Base-by-base conservation (phyloP, 2,329 filamentous ascomycete genomes). In the Colletotrichum chrysophilum region DNA sequence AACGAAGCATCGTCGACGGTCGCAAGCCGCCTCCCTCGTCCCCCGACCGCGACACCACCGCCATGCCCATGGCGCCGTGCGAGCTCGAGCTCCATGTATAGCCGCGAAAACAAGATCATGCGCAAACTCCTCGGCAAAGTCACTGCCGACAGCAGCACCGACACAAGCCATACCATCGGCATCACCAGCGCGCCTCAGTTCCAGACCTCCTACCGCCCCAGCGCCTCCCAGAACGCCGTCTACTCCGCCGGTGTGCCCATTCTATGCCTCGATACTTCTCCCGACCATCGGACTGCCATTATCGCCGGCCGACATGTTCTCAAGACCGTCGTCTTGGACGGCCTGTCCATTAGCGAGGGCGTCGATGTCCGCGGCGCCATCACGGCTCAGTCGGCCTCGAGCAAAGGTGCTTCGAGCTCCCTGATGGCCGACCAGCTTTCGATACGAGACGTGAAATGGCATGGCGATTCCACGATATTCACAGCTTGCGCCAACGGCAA, bases 401-500 rank as follows among this genome's bases (percentile, higher is more conserved):
- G 85, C 61, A 87, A 87, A 68, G 83, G 83, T 7, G 87, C 83
- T 66, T 83, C 84, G 24, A 83, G 84, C 21, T 79, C 79, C 28
- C 66, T 79, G 38, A 75, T 74, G 14, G 76, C 86, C 64, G 91
- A 93, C 76, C 91, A 93, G 81, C 86, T 93, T 65, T 92, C 91
- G 43, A 92, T 93, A 77, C 89, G 90, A 78, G 90, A 92, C 76
- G 91, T 92, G 66, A 91, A 91, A 80, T 91, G 91, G 88, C 86
- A 89, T 34, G 86, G 85, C 72, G 87, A 88, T 76, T 87, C 88
- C 16, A 89, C 87, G 48, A 88, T 93, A 70, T 91, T 92, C 78
- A 93, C 92, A 0, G 92, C 92, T 4, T 92, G 91, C 80, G 89
- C 90, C 66, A 91, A 90, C 76, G 92, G 92, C 79, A 91, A 91